Evolutionary conservation across 352 stramenopile genomes (phyloP), one percentile per base, ranked within the genome.

Genomic region (Globisporangium nodosum): DNA sequence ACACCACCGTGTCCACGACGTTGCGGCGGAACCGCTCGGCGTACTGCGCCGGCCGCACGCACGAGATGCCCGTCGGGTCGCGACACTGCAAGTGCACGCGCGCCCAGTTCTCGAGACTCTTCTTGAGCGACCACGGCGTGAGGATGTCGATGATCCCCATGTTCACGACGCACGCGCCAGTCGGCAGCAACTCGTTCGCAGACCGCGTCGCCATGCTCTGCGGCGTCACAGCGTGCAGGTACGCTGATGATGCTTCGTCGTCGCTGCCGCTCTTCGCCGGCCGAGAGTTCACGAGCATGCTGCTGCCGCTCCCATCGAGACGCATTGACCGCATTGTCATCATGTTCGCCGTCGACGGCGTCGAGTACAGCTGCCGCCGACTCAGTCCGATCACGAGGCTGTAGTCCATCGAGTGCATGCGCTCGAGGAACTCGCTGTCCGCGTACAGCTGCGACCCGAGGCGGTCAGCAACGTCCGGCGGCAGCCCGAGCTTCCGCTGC

Each of bases 141-240:
- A 98, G 72, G 74, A 98, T 98, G 71, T 98, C 96, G 71, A 98
- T 98, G 56, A 98, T 98, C 16, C 96, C 96, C 86, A 98, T 97
- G 64, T 96, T 98, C 55, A 94, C 85, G 30, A 95, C 85, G 20
- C 76, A 89, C 1, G 81, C 83, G 42, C 92, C 81, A 4, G 69
- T 71, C 33, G 76, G 76, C 37, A 92, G 77, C 16, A 81, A 60
- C 20, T 77, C 65, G 16, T 75, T 63, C 61, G n/a, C 52, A 58
- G 35, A 55, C 51, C 52, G 39, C 46, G 69, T 48, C 15, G 5
- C 15, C 42, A 9, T 64, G 53, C 63, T 33, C 16, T 78, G 70
- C 9, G 82, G 82, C 31, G 80, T 88, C 18, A 74, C 24, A 0
- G 78, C 83, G 53, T 87, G 76, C 21, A 83, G 58, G 54, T 92